A percentile compares a stretch with the other conserved stretches of the same genome.
Evolutionary conservation across 202 grass and related monocot genomes (phyloP).

Genomic region (Tripidium arundinaceum): DNA sequence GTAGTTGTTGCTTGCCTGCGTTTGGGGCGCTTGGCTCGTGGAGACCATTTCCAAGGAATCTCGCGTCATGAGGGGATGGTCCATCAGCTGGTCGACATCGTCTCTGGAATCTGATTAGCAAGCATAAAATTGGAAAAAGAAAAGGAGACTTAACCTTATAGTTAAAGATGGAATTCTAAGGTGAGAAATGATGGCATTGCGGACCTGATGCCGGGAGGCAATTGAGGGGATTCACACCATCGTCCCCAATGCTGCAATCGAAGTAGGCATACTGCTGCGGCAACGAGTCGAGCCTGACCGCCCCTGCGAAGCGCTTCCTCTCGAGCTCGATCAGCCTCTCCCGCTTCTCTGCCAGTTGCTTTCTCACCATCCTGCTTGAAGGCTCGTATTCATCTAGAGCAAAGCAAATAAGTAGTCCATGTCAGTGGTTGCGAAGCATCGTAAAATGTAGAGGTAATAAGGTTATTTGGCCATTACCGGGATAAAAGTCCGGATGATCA

Average conservation of each 20-base stretch:
- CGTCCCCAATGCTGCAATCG: slow-evolving; percentile 31
- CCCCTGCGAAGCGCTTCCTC: slow-evolving; percentile 17
- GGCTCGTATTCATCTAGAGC: slow-evolving; percentile 28
- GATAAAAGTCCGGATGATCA: slow-evolving; percentile 12
- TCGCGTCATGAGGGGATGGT: slow-evolving; percentile 7
- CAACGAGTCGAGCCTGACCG: neutral
- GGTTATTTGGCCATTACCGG: no score
- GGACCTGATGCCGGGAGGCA: slow-evolving; percentile 20
- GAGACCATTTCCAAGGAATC: slow-evolving; percentile 29
- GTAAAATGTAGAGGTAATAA: no score
- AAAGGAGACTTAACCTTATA: neutral
- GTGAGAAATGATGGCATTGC: neutral
- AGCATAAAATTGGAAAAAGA: neutral
- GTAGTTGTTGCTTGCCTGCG: slow-evolving; percentile 16
- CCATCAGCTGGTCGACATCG: slow-evolving; percentile 1
- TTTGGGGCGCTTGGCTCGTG: slow-evolving; percentile 33
- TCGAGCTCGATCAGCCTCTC: slow-evolving; percentile 45
- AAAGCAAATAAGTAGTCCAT: neutral
- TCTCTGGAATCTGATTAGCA: slow-evolving; percentile 35
- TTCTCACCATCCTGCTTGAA: slow-evolving; percentile 29
- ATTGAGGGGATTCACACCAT: neutral
- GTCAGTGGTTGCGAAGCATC: no score
- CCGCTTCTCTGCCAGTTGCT: slow-evolving; percentile 35
- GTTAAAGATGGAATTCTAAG: neutral
- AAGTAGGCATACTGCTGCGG: slow-evolving; percentile 33